phyloP scores from a whole-genome alignment of 2,329 filamentous ascomycete species.

The Colletotrichum lentis region DNA sequence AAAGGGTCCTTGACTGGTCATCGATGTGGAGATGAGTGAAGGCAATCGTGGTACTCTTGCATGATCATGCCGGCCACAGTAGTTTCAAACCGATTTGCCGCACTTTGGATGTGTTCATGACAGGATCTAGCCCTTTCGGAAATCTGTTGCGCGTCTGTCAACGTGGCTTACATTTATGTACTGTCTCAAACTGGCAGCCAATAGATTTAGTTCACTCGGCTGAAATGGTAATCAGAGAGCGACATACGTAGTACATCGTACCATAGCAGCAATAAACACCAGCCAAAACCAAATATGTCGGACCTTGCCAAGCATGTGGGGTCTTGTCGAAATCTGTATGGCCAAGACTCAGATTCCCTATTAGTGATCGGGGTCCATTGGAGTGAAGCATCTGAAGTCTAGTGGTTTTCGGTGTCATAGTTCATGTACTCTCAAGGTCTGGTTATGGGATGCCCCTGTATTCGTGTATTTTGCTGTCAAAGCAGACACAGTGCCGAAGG shows the following conservation, averaged over 20 bases:
- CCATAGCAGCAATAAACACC: conserved; percentile 6
- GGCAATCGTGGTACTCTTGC: conserved; percentile 1
- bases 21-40: not conserved
- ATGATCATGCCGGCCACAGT: conserved; percentile 18
- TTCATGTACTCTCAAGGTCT: conserved; percentile 14
- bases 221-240: conserved; percentile 11
- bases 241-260: no score
- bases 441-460: conserved; percentile 17
- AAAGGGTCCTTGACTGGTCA: not conserved
- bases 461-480: not conserved
- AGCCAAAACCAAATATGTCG: conserved; percentile 26
- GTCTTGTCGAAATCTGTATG: conserved; percentile 1
- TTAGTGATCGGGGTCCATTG: not conserved
- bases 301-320: conserved; percentile 6
- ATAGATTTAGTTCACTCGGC: not conserved
- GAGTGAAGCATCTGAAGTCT: conserved; percentile 18
- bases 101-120: conserved; percentile 18
- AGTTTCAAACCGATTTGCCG: conserved; percentile 26
- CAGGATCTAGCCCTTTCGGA: not conserved
- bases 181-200: not conserved
- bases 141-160: conserved; percentile 7
- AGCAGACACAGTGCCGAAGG: conserved; percentile 14
- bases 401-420: conserved; percentile 5
- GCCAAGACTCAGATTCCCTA: not conserved
- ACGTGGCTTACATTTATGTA: not conserved